Conservation (phyloP, 1,284 basidiomycete species). For the Lentinus polychrous region DNA sequence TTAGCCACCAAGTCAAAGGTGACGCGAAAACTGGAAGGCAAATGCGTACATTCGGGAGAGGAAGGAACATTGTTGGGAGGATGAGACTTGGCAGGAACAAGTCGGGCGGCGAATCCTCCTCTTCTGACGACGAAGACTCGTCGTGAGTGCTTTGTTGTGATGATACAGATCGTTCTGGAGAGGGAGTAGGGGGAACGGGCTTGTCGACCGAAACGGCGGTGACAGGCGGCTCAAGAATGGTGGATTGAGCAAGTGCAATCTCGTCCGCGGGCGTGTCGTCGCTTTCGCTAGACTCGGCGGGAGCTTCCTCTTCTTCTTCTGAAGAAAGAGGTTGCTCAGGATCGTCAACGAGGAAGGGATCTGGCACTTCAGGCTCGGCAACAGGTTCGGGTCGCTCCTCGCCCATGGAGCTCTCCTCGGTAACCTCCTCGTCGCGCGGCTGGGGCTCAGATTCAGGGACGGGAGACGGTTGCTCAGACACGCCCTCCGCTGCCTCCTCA, state of each 20-base stretch:
- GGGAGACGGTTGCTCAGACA: no score
- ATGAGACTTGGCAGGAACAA: conserved; percentile 51
- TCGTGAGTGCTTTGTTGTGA: conserved; percentile 1
- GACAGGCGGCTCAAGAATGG: conserved; percentile 14
- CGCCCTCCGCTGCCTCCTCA: no score
- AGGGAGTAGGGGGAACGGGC: conserved; percentile 34
- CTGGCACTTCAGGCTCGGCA: conserved; percentile 41
- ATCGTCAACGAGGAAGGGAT: conserved; percentile 54
- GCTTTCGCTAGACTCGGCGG: conserved; percentile 17
- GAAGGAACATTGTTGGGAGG: conserved; percentile 70
- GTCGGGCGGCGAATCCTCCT: conserved; percentile 43
- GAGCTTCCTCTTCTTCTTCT: conserved; percentile 4
- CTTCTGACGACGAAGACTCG: conserved; percentile 23
- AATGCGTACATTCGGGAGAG: conserved; percentile 71
- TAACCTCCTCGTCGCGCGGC: no score
- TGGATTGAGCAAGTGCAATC: conserved; percentile 19
- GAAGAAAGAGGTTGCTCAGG: conserved; percentile 15
- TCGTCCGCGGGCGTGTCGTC: conserved; percentile 16
- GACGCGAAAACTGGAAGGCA: conserved; percentile 7
- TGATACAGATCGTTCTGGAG: conserved; percentile 12
- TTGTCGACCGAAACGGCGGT: conserved; percentile 19
- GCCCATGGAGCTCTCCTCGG: not conserved
- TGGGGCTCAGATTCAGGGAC: no score
- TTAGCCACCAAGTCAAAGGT: no score
- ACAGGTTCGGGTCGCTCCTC: not conserved